A percentile compares a stretch with the other conserved stretches of the same genome.
These are phyloP conservation scores for Tillandsia fasciculata DNA, from an alignment of 176 grass and related monocot genomes.

Conservation along the genomic window DNA sequence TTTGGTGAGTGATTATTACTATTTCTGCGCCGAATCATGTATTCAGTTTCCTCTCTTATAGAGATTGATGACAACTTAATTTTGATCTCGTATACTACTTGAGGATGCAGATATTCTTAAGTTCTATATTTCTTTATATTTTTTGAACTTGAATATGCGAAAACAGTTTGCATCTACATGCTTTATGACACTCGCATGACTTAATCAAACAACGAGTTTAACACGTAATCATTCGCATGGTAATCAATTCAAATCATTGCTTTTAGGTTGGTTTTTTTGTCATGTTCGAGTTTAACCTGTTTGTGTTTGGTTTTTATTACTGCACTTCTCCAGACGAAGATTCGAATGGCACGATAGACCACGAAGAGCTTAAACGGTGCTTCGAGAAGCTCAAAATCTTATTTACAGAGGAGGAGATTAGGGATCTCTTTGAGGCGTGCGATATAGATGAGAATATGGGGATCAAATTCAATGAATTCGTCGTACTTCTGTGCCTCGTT, in stretches of 20 bases:
- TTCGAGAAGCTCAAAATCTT: slow-evolving; percentile 76
- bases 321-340: slow-evolving; percentile 60
- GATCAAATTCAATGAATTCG: slow-evolving; percentile 95
- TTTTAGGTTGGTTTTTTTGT: background rate
- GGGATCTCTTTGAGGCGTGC: slow-evolving; percentile 76
- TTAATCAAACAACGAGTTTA: too few species aligned
- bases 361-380: slow-evolving; percentile 63
- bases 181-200: too few species aligned
- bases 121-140: too few species aligned
- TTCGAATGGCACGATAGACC: slow-evolving; percentile 89
- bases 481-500: slow-evolving; percentile 88
- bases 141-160: too few species aligned
- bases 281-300: background rate
- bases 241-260: background rate
- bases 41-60: too few species aligned
- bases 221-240: too few species aligned
- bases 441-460: slow-evolving; percentile 88
- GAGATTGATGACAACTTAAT: too few species aligned
- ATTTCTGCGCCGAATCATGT: too few species aligned
- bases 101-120: too few species aligned
- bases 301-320: background rate
- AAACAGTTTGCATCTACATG: too few species aligned
- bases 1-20: slow-evolving; percentile 49
- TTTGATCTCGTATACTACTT: too few species aligned
- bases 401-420: slow-evolving; percentile 65